A percentile compares a stretch with the other conserved stretches of the same genome.
Conservation (phyloP, 2,329 filamentous ascomycete genomes). For the Plenodomus tracheiphilus region DNA sequence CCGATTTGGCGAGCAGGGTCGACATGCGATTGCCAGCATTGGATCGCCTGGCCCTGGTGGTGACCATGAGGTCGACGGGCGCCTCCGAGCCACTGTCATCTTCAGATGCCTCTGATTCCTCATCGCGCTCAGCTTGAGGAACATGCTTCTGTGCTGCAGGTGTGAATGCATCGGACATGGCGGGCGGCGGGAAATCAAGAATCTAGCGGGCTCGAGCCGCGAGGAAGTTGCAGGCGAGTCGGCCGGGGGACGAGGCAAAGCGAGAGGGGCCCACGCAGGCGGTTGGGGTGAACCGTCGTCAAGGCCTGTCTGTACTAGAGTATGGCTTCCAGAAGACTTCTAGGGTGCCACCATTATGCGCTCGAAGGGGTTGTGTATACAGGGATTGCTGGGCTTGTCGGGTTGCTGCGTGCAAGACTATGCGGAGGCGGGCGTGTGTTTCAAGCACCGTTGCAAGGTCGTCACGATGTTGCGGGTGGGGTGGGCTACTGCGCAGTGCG, state of each 20-base stretch:
- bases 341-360: constrained; percentile 24
- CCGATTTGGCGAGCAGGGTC: constrained; percentile 40
- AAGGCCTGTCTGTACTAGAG: constrained; percentile 17
- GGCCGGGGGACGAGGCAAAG: constrained; percentile 22
- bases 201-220: neutral
- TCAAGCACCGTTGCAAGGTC: constrained; percentile 21
- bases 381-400: constrained; percentile 3
- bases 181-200: neutral
- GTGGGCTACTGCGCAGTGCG: constrained; percentile 6
- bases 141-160: neutral
- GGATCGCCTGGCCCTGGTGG: constrained; percentile 41
- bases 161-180: constrained; percentile 14
- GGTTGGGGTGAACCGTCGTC: no score
- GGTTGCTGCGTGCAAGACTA: constrained; percentile 12
- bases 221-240: constrained; percentile 32
- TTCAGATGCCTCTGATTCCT: constrained; percentile 18
- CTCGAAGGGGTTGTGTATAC: constrained; percentile 9
- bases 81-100: constrained; percentile 34
- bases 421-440: constrained; percentile 21
- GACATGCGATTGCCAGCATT: constrained; percentile 49
- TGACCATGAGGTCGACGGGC: constrained; percentile 43
- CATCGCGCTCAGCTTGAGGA: constrained; percentile 16
- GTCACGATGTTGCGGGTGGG: neutral
- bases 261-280: constrained; percentile 15
- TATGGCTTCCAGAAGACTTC: constrained; percentile 32